A percentile compares a stretch with the other conserved stretches of the same genome.
phyloP scores from a whole-genome alignment of 1,284 basidiomycete species.

The Anthracocystis walkeri region DNA sequence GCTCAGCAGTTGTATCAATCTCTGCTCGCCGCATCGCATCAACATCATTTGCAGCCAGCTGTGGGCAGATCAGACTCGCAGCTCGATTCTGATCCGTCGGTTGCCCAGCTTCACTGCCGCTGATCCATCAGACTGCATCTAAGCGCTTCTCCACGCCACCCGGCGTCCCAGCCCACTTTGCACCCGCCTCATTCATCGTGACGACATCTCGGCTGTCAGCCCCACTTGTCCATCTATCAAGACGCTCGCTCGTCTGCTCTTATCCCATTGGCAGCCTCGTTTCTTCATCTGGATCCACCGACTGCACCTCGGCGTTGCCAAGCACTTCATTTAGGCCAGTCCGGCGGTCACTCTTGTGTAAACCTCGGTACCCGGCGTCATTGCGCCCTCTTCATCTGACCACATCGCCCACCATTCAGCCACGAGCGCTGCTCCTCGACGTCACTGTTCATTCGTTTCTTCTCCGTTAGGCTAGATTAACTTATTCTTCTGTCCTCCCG shows the following conservation, averaged over 20 bases:
- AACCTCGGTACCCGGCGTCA: constrained; percentile 8
- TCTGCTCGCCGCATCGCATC: not conserved
- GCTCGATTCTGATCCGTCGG: not conserved
- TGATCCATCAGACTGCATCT: not conserved
- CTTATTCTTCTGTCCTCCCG: not conserved
- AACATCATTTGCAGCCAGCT: not conserved
- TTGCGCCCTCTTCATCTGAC: constrained; percentile 28
- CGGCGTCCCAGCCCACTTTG: too few species aligned
- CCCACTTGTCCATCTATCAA: not conserved
- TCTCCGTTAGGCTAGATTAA: not conserved
- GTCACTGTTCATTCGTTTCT: constrained; percentile 14
- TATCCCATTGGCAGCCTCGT: not conserved
- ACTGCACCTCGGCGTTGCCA: constrained; percentile 28
- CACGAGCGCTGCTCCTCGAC: constrained; percentile 13
- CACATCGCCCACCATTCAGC: constrained; percentile 4
- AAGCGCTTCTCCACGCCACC: not conserved
- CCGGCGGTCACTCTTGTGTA: not conserved
- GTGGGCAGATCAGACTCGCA: not conserved
- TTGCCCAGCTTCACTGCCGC: not conserved
- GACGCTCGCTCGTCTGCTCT: not conserved
- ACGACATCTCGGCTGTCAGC: not conserved
- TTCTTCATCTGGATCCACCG: not conserved
- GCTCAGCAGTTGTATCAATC: not conserved
- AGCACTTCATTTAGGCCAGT: constrained; percentile 11
- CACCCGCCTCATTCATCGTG: too few species aligned